These are phyloP conservation scores for Teunomyces barrocoloradensis DNA, from an alignment of 805 yeast species.

Conservation along the genomic window DNA sequence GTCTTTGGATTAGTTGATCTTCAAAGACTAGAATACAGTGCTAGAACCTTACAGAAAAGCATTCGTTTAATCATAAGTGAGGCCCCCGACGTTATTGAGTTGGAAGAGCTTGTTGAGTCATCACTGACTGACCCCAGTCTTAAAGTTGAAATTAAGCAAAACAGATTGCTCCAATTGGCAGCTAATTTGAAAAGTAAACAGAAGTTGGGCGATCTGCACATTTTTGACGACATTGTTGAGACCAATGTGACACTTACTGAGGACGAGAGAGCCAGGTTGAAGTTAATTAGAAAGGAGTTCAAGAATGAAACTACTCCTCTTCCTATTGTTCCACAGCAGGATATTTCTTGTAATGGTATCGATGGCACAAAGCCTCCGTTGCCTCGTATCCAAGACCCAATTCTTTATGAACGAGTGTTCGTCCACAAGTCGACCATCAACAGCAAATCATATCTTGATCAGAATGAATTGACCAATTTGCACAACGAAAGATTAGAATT, in stretches of 20 bases:
- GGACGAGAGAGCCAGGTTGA: slow-evolving; percentile 11
- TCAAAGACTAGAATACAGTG: slow-evolving; percentile 39
- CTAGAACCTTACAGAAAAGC: slow-evolving; percentile 25
- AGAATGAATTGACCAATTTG: slow-evolving; percentile 53
- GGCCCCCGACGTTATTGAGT: slow-evolving; percentile 54
- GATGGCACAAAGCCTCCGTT: slow-evolving; percentile 48
- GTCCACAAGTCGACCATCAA: slow-evolving; percentile 74
- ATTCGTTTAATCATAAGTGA: slow-evolving; percentile 26
- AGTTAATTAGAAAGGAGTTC: slow-evolving; percentile 4
- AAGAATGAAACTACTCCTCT: slow-evolving; percentile 6
- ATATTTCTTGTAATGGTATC: slow-evolving; percentile 9
- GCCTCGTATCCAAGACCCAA: slow-evolving; percentile 62
- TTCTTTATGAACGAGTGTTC: slow-evolving; percentile 67
- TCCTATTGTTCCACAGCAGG: slow-evolving; percentile 1
- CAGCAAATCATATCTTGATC: slow-evolving; percentile 54
- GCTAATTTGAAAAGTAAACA: slow-evolving; percentile 56
- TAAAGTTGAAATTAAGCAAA: slow-evolving; percentile 49
- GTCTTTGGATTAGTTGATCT: slow-evolving; percentile 26
- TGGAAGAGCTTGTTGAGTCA: slow-evolving; percentile 28
- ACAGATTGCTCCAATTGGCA: slow-evolving; percentile 57
- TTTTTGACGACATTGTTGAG: slow-evolving; percentile 55
- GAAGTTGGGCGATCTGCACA: slow-evolving; percentile 43
- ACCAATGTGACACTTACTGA: slow-evolving; percentile 30
- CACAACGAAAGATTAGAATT: slow-evolving; percentile 90
- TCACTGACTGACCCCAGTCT: slow-evolving; percentile 42